These are phyloP conservation scores for Acephala macrosclerotiorum DNA, from an alignment of 2,329 filamentous ascomycete genomes.

Conservation along the genomic window DNA sequence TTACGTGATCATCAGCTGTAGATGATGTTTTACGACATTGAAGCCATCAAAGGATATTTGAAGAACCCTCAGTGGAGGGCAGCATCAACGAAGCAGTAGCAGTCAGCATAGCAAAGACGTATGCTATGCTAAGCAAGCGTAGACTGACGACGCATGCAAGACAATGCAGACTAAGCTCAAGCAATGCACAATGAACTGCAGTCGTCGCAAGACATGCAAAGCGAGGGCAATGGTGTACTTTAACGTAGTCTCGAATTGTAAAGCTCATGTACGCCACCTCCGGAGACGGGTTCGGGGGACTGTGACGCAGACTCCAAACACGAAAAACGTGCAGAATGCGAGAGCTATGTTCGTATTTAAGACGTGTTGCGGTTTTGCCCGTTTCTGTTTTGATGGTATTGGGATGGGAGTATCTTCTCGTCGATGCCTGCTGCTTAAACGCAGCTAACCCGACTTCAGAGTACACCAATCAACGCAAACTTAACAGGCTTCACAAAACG, in stretches of 20 bases:
- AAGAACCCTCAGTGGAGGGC: not conserved
- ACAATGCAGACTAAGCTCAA: conserved; percentile 3
- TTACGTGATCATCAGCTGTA: not conserved
- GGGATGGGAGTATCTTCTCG: not conserved
- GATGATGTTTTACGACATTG: not conserved
- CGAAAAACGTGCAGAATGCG: not conserved
- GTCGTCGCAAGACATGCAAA: not conserved
- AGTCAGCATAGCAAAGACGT: conserved; percentile 3
- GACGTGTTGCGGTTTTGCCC: not conserved
- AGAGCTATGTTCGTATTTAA: not conserved
- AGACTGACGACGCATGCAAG: not conserved
- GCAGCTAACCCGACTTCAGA: not conserved
- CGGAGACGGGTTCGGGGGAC: not conserved
- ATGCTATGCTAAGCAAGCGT: not conserved
- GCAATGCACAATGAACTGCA: not conserved
- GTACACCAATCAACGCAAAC: not conserved
- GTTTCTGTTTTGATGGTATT: not conserved
- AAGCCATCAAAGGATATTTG: not conserved
- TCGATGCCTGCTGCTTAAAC: not conserved
- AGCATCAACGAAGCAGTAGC: not conserved
- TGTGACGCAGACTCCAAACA: not conserved
- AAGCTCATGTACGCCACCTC: not conserved
- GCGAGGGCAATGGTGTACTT: not conserved
- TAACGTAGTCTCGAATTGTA: not conserved
- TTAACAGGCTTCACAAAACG: not conserved